Percentiles rank a stretch among this genome's conserved stretches.
These are phyloP conservation scores for Fusarium nodosum DNA, from an alignment of 2,329 filamentous ascomycete genomes.

Conservation along the genomic window DNA sequence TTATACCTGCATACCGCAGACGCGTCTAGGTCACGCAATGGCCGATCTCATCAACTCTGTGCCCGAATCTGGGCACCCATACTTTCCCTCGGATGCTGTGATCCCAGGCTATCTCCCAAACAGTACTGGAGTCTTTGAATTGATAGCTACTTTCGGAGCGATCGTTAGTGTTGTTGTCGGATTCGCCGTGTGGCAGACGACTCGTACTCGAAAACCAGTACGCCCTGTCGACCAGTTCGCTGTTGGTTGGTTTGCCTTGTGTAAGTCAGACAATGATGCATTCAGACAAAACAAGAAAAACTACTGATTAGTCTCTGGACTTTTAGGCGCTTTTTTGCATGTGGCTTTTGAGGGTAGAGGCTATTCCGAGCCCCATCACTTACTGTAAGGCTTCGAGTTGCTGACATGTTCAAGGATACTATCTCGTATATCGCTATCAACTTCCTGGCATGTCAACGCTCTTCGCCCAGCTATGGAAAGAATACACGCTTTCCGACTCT, in stretches of 20 bases:
- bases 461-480: conserved; percentile 91
- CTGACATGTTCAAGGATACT: conserved; percentile 71
- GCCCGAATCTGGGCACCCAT: conserved; percentile 59
- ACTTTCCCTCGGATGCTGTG: conserved; percentile 60
- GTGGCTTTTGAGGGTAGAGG: conserved; percentile 80
- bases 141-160: conserved; percentile 56
- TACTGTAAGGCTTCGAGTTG: background rate
- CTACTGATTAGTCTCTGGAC: background rate
- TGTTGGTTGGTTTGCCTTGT: conserved; percentile 68
- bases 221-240: conserved; percentile 57
- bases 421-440: conserved; percentile 75
- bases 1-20: background rate
- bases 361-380: conserved; percentile 9
- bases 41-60: conserved; percentile 7
- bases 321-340: conserved; percentile 76
- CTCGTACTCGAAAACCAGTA: conserved; percentile 38
- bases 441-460: conserved; percentile 78
- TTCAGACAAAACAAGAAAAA: conserved; percentile 3
- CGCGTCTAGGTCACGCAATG: conserved; percentile 2
- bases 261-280: conserved; percentile 52
- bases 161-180: conserved; percentile 56
- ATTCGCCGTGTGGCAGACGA: conserved; percentile 48
- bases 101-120: conserved; percentile 64
- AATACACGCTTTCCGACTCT: conserved; percentile 89
- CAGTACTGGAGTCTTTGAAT: conserved; percentile 53